These are phyloP conservation scores for Boletus coccyginus DNA, from an alignment of 768 basidiomycete species.

Conservation along the genomic window DNA sequence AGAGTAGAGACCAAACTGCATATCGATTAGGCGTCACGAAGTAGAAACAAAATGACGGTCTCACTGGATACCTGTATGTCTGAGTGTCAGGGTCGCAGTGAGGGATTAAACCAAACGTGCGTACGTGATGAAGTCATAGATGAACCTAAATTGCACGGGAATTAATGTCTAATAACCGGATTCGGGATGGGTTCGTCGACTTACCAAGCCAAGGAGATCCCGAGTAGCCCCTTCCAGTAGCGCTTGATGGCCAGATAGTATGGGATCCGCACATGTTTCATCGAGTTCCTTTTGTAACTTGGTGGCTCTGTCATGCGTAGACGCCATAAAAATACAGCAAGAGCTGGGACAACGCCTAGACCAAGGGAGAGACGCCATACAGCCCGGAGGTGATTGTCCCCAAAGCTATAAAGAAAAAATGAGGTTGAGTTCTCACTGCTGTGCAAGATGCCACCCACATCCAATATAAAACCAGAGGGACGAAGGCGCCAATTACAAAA, in stretches of 20 bases:
- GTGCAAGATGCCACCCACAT: slow-evolving; percentile 50
- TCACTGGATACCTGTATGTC: slow-evolving; percentile 56
- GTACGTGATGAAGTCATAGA: slow-evolving; percentile 79
- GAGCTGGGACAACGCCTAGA: slow-evolving; percentile 77
- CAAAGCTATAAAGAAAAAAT: slow-evolving; percentile 49
- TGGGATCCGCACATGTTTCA: slow-evolving; percentile 73
- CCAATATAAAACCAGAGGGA: slow-evolving; percentile 85
- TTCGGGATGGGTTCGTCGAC: background rate
- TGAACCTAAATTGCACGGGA: slow-evolving; percentile 44
- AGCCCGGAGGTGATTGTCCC: slow-evolving; percentile 73
- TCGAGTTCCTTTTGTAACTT: slow-evolving; percentile 71
- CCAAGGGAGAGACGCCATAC: slow-evolving; percentile 89
- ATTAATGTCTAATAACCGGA: background rate
- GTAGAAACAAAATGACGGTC: slow-evolving; percentile 22
- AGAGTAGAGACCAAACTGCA: slow-evolving; percentile 77
- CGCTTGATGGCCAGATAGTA: slow-evolving; percentile 73
- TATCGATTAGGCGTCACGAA: background rate
- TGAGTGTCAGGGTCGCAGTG: background rate
- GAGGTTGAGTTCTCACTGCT: background rate
- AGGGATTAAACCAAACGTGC: slow-evolving; percentile 21
- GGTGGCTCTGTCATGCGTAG: slow-evolving; percentile 78
- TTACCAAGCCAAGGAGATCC: slow-evolving; percentile 75
- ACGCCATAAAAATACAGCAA: slow-evolving; percentile 84
- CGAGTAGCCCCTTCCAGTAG: slow-evolving; percentile 74
- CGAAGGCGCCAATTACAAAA: slow-evolving; percentile 76